Evolutionary conservation across 805 yeast species (phyloP).

Genomic region (Pichia nanzhaoensis): DNA sequence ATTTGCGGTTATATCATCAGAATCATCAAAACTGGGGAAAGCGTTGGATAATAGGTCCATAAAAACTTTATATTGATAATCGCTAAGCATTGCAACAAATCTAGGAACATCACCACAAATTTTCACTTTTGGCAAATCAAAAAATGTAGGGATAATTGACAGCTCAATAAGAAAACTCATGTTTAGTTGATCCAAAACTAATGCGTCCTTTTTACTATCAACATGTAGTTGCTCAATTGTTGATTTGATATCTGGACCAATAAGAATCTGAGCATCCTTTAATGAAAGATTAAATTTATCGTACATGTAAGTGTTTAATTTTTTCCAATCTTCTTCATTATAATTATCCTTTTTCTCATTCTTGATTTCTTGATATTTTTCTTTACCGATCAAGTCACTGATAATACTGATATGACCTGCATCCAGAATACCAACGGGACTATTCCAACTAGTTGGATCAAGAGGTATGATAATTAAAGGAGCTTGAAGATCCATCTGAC

Average conservation of each 20-base stretch:
- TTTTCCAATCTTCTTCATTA: constrained; percentile 65
- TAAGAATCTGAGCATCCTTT: constrained; percentile 80
- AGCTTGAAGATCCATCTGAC: constrained; percentile 85
- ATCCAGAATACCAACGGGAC: constrained; percentile 88
- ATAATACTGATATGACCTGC: constrained; percentile 89
- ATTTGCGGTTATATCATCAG: neutral
- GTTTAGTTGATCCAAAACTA: constrained; percentile 69
- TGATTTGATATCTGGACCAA: constrained; percentile 75
- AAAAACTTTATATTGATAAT: constrained; percentile 82
- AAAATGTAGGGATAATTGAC: constrained; percentile 79
- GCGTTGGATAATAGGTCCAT: constrained; percentile 69
- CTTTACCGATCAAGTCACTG: constrained; percentile 73
- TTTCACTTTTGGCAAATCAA: constrained; percentile 62
- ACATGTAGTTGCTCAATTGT: constrained; percentile 68
- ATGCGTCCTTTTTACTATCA: constrained; percentile 40
- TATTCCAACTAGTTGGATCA: constrained; percentile 67
- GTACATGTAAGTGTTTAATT: constrained; percentile 74
- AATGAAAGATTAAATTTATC: constrained; percentile 74
- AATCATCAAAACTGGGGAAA: constrained; percentile 42
- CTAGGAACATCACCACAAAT: constrained; percentile 73
- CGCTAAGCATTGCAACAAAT: constrained; percentile 68
- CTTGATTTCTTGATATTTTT: constrained; percentile 61
- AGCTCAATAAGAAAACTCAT: constrained; percentile 70
- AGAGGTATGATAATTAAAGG: constrained; percentile 85
- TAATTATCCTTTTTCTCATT: constrained; percentile 49